Base-by-base conservation (phyloP, 2,329 filamentous ascomycete genomes). In the Penicillium sp. region DNA sequence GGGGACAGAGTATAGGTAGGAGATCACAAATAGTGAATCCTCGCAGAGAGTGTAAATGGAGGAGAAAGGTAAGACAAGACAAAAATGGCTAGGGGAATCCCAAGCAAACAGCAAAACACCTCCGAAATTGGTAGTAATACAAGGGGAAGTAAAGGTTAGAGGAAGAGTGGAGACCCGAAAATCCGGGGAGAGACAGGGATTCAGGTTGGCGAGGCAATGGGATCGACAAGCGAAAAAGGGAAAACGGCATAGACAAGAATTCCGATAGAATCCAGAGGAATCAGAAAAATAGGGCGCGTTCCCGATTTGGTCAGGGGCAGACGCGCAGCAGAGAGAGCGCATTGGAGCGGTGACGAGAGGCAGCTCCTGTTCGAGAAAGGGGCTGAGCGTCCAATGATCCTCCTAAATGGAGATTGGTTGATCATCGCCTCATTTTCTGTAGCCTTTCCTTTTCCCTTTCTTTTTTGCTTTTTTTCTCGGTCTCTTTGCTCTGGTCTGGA, bases 61-160 rank as follows among this genome's bases (percentile, higher is more conserved):
- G 14, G 14, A 7, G 13, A 45, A 16, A 39, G 49, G 36, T 38
- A 44, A 53, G 39, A 46, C 13, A 32, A 44, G 49, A 42, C 30
- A 36, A 48, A 47, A 40, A 53, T 41, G 40, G 27, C 32, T 26
- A 45, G 46, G 34, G 43, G 54, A 18, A 50, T 55, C 27, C 41
- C 39, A 18, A 42, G 43, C 3, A 30, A 47, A 27, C 2, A 18
- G 26, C 11, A 39, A 36, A 51, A 54, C 46, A 10, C 49, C 49
- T 19, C 44, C 44, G 29, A 27, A 58, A 63, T 55, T 56, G 46
- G 56, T 62, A 59, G 55, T 64, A 54, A 58, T 64, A 64, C 62
- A 64, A 55, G 57, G 56, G 49, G 39, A 14, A 30, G 19, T 40
- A 59, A 38, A 16, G 49, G 52, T 34, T 52, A 53, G 51, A 50